Percentiles rank a stretch among this genome's conserved stretches.
Conservation (phyloP, 352 stramenopile species). For the Pythium sukuiense region DNA sequence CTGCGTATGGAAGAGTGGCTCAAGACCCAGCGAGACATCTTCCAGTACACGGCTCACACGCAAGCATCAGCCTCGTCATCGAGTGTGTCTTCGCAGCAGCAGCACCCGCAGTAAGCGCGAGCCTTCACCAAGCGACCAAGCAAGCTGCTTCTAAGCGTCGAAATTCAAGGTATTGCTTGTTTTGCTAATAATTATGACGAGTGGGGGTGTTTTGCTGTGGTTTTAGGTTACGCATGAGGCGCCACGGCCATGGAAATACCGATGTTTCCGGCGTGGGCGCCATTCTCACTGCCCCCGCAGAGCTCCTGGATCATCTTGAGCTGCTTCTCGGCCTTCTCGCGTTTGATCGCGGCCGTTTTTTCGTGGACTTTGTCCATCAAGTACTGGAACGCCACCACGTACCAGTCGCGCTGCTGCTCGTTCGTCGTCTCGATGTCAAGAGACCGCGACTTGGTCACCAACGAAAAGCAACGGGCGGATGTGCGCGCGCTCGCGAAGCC, state of each 20-base stretch:
- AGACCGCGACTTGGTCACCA: slow-evolving; percentile 60
- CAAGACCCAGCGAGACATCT: slow-evolving; percentile 64
- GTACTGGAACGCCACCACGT: slow-evolving; percentile 85
- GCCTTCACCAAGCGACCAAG: background rate
- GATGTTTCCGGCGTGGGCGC: slow-evolving; percentile 18
- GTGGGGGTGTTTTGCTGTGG: background rate
- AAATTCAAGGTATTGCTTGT: slow-evolving; percentile 9
- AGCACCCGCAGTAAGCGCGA: background rate
- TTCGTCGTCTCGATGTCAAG: slow-evolving; percentile 76
- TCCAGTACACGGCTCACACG: slow-evolving; percentile 36
- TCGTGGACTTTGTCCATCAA: slow-evolving; percentile 85
- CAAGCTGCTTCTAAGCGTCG: background rate
- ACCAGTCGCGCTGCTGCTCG: slow-evolving; percentile 81
- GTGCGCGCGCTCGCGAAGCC: slow-evolving; percentile 34
- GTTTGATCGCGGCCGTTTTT: slow-evolving; percentile 74
- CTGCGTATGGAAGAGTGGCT: slow-evolving; percentile 72
- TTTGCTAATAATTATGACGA: slow-evolving; percentile 24
- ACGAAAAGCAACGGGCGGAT: slow-evolving; percentile 60
- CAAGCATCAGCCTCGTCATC: background rate
- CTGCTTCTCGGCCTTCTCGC: slow-evolving; percentile 75
- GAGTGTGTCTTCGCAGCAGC: background rate
- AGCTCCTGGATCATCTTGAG: slow-evolving; percentile 78
- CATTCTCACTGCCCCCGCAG: slow-evolving; percentile 31
- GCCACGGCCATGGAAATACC: slow-evolving; percentile 24
- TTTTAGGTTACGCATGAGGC: slow-evolving; percentile 19